These are phyloP conservation scores for Aspergillus sp. DNA, from an alignment of 2,329 filamentous ascomycete genomes.

Conservation along the genomic window DNA sequence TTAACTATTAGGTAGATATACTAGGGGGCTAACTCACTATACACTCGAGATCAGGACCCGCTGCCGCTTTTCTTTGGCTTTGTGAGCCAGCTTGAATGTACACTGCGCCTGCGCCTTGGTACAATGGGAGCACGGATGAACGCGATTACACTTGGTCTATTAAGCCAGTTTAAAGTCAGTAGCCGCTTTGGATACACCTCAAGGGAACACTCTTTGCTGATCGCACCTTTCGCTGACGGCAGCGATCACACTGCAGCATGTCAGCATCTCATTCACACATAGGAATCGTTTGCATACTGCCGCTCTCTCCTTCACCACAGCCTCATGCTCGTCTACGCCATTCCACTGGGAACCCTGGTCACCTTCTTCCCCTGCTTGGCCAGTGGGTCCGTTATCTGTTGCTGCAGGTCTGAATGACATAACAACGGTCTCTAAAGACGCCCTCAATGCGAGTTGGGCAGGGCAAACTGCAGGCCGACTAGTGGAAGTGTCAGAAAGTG, in stretches of 20 bases:
- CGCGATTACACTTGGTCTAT: constrained; percentile 14
- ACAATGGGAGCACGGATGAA: constrained; percentile 11
- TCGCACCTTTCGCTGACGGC: constrained; percentile 12
- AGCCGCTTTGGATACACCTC: neutral
- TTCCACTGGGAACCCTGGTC: too few species aligned
- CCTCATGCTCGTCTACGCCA: neutral
- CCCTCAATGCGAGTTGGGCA: too few species aligned
- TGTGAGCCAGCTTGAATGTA: constrained; percentile 1
- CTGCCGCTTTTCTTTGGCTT: constrained; percentile 11
- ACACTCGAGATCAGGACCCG: constrained; percentile 12
- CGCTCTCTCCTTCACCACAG: neutral
- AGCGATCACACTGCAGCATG: constrained; percentile 10
- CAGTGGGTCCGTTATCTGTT: too few species aligned
- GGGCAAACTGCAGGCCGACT: too few species aligned
- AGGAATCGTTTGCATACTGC: neutral
- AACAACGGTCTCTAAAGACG: too few species aligned
- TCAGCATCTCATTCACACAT: neutral
- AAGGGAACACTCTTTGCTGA: neutral
- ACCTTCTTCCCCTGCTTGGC: too few species aligned
- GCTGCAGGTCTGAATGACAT: too few species aligned
- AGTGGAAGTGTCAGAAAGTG: too few species aligned
- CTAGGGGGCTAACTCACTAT: constrained; percentile 6
- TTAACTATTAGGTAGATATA: neutral
- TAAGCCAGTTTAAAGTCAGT: neutral
- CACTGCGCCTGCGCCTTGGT: constrained; percentile 7